Conservation (phyloP, 2,329 filamentous ascomycete species). For the Trichoderma asperellum region DNA sequence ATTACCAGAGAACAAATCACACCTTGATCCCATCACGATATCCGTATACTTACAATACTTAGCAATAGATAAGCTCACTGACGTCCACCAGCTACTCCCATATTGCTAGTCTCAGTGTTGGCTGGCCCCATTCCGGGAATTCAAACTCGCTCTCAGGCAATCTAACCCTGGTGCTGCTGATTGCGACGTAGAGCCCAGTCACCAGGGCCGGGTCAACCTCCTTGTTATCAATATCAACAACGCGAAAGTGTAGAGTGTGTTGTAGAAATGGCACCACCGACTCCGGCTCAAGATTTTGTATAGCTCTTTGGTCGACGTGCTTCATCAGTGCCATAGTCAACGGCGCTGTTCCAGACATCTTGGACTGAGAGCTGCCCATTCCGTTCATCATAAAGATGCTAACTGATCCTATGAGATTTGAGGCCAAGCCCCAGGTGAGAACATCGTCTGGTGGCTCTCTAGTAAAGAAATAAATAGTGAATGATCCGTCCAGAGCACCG, state of each 20-base stretch:
- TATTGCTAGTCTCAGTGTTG: conserved; percentile 34
- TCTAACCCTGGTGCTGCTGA: conserved; percentile 40
- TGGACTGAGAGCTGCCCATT: conserved; percentile 40
- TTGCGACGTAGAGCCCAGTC: conserved; percentile 38
- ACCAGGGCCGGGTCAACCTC: conserved; percentile 36
- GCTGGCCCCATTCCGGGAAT: conserved; percentile 38
- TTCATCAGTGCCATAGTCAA: conserved; percentile 55
- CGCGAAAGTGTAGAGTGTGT: conserved; percentile 43
- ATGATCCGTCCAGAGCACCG: conserved; percentile 63
- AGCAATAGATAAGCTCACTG: background rate
- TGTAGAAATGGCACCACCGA: conserved; percentile 49
- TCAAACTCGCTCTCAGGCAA: conserved; percentile 35
- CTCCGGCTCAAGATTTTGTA: conserved; percentile 45
- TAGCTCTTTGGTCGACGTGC: conserved; percentile 43
- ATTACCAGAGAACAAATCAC: conserved; percentile 5
- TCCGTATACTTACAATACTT: background rate
- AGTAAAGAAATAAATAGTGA: conserved; percentile 68
- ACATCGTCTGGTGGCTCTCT: conserved; percentile 54
- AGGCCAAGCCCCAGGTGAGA: conserved; percentile 54
- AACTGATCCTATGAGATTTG: conserved; percentile 65
- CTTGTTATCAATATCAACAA: conserved; percentile 37
- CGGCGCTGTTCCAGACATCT: conserved; percentile 55
- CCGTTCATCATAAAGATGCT: conserved; percentile 56
- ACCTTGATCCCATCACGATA: background rate
- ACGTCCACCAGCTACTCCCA: conserved; percentile 30